Evolutionary conservation across 2,329 filamentous ascomycete species (phyloP).

Genomic region (Arachnomyces sp.): DNA sequence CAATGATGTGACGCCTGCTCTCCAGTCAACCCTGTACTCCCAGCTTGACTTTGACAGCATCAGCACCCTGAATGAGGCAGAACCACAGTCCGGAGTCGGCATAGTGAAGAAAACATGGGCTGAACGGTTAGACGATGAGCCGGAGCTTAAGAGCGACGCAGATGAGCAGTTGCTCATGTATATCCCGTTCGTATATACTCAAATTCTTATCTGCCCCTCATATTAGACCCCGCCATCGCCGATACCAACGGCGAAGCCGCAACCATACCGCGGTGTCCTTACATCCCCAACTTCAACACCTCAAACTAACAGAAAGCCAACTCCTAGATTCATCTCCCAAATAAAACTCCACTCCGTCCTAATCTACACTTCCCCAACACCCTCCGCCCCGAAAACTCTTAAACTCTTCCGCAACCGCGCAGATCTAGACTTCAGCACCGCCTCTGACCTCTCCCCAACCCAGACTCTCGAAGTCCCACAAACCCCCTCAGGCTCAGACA

Average conservation of each 20-base stretch:
- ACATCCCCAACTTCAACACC: too few relatives aligned
- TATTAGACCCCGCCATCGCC: not conserved
- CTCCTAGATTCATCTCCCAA: conserved; percentile 78
- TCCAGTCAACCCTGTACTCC: conserved; percentile 84
- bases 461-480: conserved; percentile 73
- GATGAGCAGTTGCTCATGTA: conserved; percentile 93
- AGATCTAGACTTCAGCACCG: conserved; percentile 75
- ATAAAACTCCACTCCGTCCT: conserved; percentile 87
- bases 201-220: conserved; percentile 4
- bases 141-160: conserved; percentile 74
- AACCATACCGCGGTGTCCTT: not conserved
- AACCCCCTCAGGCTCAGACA: conserved; percentile 44
- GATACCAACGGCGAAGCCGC: not conserved
- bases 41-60: conserved; percentile 86
- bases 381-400: conserved; percentile 69
- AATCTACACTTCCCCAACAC: conserved; percentile 66
- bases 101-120: conserved; percentile 89
- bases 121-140: conserved; percentile 62
- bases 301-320: not conserved
- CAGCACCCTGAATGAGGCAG: conserved; percentile 73
- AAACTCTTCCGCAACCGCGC: conserved; percentile 83
- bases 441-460: conserved; percentile 60
- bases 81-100: conserved; percentile 59
- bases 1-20: conserved; percentile 83
- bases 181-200: conserved; percentile 60